These are phyloP conservation scores for Skeletonema costatum DNA, from an alignment of 108 stramenopile species.

Conservation along the genomic window DNA sequence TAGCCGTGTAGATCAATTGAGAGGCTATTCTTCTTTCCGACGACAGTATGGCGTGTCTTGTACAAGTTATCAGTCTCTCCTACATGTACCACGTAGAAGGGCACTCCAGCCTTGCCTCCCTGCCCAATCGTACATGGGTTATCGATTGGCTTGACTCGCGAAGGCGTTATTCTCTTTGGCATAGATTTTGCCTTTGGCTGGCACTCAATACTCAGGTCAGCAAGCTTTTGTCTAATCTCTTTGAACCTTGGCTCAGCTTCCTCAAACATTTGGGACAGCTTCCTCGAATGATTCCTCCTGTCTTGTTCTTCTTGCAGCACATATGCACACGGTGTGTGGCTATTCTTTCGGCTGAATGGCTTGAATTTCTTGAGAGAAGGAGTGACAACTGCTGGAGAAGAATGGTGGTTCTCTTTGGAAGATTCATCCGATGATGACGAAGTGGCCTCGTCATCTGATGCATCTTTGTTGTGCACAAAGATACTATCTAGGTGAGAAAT, in stretches of 20 bases:
- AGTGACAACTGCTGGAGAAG: background rate
- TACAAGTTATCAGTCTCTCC: constrained; percentile 40
- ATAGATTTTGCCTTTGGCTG: constrained; percentile 19
- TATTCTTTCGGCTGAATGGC: background rate
- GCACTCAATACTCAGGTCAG: constrained; percentile 16
- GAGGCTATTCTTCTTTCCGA: background rate
- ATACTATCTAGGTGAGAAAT: constrained; percentile 18
- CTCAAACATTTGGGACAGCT: constrained; percentile 24
- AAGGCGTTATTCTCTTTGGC: background rate
- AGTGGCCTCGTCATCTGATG: constrained; percentile 1
- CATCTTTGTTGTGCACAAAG: constrained; percentile 1
- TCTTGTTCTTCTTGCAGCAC: constrained; percentile 11
- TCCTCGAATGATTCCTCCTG: constrained; percentile 25
- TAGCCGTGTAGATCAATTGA: constrained; percentile 39
- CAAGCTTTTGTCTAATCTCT: constrained; percentile 30
- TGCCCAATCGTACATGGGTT: constrained; percentile 26
- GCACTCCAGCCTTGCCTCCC: constrained; percentile 43
- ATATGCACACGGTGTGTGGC: constrained; percentile 10
- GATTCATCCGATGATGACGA: constrained; percentile 1
- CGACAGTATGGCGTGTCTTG: constrained; percentile 19
- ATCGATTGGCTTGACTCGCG: background rate
- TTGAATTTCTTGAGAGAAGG: constrained; percentile 1
- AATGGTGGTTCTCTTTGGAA: constrained; percentile 1
- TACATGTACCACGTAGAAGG: constrained; percentile 26
- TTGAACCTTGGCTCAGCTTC: constrained; percentile 36